Conservation (phyloP, 2,329 filamentous ascomycete genomes). For the Ceratocystis smalleyi region DNA sequence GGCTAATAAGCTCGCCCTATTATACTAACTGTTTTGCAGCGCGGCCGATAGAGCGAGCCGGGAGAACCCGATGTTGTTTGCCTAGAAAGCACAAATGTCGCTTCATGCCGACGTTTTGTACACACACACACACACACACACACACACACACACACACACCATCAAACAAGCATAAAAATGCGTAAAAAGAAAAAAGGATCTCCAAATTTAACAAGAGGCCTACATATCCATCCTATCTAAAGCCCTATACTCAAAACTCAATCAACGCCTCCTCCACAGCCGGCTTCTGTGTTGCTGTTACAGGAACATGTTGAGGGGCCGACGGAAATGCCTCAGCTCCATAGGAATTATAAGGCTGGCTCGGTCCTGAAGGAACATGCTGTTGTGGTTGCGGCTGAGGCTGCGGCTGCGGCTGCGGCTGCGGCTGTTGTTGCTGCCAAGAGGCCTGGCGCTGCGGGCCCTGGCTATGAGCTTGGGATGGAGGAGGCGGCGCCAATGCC, state of each 20-base stretch:
- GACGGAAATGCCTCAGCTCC: constrained; percentile 49
- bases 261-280: constrained; percentile 64
- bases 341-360: constrained; percentile 27
- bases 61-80: too few relatives aligned
- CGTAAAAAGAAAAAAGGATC: not conserved
- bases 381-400: constrained; percentile 21
- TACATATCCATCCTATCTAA: not conserved
- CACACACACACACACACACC: too few relatives aligned
- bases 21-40: too few relatives aligned
- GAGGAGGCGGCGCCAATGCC: constrained; percentile 1
- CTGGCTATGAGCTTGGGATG: constrained; percentile 7
- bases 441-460: constrained; percentile 20
- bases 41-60: too few relatives aligned
- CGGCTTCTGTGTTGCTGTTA: constrained; percentile 28
- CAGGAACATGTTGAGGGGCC: constrained; percentile 46
- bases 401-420: constrained; percentile 19
- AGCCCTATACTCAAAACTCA: constrained; percentile 29
- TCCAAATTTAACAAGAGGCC: not conserved
- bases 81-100: too few relatives aligned
- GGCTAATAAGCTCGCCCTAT: too few relatives aligned
- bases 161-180: too few relatives aligned
- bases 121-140: too few relatives aligned
- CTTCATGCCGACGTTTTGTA: too few relatives aligned
- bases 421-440: constrained; percentile 22
- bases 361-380: constrained; percentile 18